These are phyloP conservation scores for Phanerodontia chrysosporium DNA, from an alignment of 768 basidiomycete genomes.

Conservation along the genomic window DNA sequence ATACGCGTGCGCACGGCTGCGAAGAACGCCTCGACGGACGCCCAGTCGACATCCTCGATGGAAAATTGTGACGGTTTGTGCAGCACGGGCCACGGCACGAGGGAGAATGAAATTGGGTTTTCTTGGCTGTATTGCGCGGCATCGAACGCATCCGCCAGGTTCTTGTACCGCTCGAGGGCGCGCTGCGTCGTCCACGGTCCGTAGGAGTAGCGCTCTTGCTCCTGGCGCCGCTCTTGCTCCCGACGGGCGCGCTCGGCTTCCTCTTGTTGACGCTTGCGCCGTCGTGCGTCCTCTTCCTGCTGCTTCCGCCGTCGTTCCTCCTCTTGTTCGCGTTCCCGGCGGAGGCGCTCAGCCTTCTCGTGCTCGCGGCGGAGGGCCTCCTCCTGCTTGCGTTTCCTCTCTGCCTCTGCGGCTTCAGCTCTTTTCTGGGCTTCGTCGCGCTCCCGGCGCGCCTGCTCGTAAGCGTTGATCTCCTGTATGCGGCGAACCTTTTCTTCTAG, in stretches of 20 bases:
- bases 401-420: conserved; percentile 5
- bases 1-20: conserved; percentile 44
- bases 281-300: conserved; percentile 25
- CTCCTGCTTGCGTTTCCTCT: conserved; percentile 17
- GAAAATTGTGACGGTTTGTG: conserved; percentile 46
- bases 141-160: conserved; percentile 62
- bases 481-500: conserved; percentile 14
- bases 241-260: conserved; percentile 34
- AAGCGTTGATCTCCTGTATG: conserved; percentile 10
- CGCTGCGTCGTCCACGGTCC: conserved; percentile 61
- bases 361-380: conserved; percentile 24
- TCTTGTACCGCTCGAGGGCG: conserved; percentile 68
- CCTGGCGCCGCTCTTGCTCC: conserved; percentile 47
- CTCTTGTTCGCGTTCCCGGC: conserved; percentile 22
- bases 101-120: conserved; percentile 52
- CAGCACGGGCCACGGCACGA: conserved; percentile 76
- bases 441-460: conserved; percentile 3
- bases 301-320: conserved; percentile 15
- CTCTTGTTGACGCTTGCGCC: conserved; percentile 13
- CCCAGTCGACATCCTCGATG: conserved; percentile 68
- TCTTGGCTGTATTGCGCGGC: conserved; percentile 48
- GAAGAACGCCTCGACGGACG: conserved; percentile 71
- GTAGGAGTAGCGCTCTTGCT: conserved; percentile 46
- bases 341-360: conserved; percentile 18
- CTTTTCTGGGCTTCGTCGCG: background rate